These are phyloP conservation scores for Yamadazyma trypodendri DNA, from an alignment of 1,139 yeast species.

Conservation along the genomic window DNA sequence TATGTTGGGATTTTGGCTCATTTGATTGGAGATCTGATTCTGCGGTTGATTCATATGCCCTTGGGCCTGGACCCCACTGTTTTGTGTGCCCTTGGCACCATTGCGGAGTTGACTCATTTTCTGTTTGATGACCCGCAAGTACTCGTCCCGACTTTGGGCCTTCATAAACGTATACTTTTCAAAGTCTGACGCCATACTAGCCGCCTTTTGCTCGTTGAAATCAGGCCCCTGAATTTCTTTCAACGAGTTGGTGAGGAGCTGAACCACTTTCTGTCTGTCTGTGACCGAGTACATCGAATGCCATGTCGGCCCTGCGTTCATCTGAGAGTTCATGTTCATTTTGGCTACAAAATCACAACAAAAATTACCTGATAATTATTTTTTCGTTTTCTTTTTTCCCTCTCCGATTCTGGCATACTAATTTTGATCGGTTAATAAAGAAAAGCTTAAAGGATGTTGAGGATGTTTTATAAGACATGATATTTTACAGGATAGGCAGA, in stretches of 20 bases:
- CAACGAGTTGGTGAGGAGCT: constrained; percentile 37
- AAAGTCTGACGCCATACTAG: constrained; percentile 44
- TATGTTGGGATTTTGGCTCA: constrained; percentile 6
- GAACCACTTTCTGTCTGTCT: constrained; percentile 46
- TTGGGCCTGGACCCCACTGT: not conserved
- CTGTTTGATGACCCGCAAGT: constrained; percentile 37
- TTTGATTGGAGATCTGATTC: constrained; percentile 3
- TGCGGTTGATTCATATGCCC: constrained; percentile 2
- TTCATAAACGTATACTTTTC: constrained; percentile 44
- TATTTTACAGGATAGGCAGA: too few relatives aligned
- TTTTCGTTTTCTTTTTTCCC: constrained; percentile 1
- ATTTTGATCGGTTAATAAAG: not conserved
- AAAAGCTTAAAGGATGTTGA: not conserved
- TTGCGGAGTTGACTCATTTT: constrained; percentile 40
- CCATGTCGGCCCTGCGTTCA: constrained; percentile 29
- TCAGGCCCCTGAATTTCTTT: constrained; percentile 38
- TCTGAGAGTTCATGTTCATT: constrained; percentile 3
- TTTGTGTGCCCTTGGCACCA: constrained; percentile 17
- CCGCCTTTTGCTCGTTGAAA: constrained; percentile 40
- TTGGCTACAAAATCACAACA: not conserved
- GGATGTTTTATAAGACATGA: too few relatives aligned
- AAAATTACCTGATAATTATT: not conserved
- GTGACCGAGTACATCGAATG: constrained; percentile 37
- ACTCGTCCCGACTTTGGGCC: constrained; percentile 41
- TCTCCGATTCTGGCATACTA: constrained; percentile 1